These are phyloP conservation scores for Mucor sp. DNA, from an alignment of 371 early-diverging fungal species.

Conservation along the genomic window DNA sequence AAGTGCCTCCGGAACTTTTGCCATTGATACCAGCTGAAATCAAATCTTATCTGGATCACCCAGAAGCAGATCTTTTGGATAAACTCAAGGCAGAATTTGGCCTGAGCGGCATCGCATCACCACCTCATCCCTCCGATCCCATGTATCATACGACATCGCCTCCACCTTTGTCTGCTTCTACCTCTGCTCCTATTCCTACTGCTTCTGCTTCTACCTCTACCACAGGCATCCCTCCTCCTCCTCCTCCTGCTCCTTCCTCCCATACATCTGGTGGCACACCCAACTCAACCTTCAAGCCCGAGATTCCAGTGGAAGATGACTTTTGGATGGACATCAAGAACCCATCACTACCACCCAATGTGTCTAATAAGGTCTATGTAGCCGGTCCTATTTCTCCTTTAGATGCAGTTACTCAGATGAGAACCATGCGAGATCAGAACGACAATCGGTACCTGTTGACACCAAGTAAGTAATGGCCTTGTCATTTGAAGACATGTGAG, in stretches of 20 bases:
- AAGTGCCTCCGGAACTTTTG: constrained; percentile 15
- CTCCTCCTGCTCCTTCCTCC: not conserved
- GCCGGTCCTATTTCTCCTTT: constrained; percentile 20
- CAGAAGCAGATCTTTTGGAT: not conserved
- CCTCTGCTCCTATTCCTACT: not conserved
- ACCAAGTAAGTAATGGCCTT: constrained; percentile 11
- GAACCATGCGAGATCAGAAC: constrained; percentile 19
- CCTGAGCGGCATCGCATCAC: not conserved
- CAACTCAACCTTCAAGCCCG: constrained; percentile 1
- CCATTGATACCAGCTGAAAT: constrained; percentile 21
- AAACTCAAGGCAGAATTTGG: not conserved
- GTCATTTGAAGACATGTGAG: not conserved
- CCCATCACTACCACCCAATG: not conserved
- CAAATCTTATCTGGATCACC: not conserved
- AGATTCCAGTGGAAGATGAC: constrained; percentile 12
- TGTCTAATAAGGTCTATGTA: constrained; percentile 17
- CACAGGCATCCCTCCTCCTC: too few species aligned
- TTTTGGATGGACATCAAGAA: constrained; percentile 18
- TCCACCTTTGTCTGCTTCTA: not conserved
- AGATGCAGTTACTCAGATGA: constrained; percentile 22
- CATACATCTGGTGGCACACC: not conserved
- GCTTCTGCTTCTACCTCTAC: not conserved
- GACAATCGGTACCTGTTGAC: constrained; percentile 15
- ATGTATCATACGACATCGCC: not conserved
- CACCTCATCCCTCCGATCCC: not conserved